A percentile compares a stretch with the other conserved stretches of the same genome.
Conservation (phyloP, 2,329 filamentous ascomycete genomes). For the Aspergillus hiratsukae region DNA sequence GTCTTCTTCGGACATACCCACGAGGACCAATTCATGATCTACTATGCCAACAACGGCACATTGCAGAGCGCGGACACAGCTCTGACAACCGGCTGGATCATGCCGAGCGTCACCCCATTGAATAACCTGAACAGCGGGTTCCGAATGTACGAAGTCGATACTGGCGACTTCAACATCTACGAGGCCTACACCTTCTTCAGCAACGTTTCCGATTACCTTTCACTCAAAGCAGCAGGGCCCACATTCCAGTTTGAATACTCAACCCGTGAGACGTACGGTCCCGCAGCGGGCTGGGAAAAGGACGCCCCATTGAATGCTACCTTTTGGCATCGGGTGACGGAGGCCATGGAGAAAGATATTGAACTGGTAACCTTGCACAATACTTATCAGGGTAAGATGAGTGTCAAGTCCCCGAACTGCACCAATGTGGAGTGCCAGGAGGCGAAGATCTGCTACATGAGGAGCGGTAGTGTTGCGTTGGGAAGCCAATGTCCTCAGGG, state of each 20-base stretch:
- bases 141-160: slow-evolving; percentile 54
- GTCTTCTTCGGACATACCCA: slow-evolving; percentile 55
- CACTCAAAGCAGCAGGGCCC: slow-evolving; percentile 41
- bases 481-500: slow-evolving; percentile 51
- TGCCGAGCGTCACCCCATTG: slow-evolving; percentile 49
- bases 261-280: slow-evolving; percentile 47
- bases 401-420: slow-evolving; percentile 49
- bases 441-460: slow-evolving; percentile 58
- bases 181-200: slow-evolving; percentile 52
- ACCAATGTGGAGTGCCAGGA: slow-evolving; percentile 47
- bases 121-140: slow-evolving; percentile 53
- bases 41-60: slow-evolving; percentile 52
- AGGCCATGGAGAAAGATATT: slow-evolving; percentile 51
- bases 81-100: slow-evolving; percentile 50
- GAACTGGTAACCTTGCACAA: slow-evolving; percentile 50
- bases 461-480: slow-evolving; percentile 51
- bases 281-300: slow-evolving; percentile 42
- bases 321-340: slow-evolving; percentile 56
- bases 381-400: slow-evolving; percentile 50
- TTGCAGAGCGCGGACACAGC: slow-evolving; percentile 39
- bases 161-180: slow-evolving; percentile 50
- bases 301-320: slow-evolving; percentile 54
- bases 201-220: slow-evolving; percentile 45
- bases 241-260: slow-evolving; percentile 50
- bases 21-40: slow-evolving; percentile 52